Base-by-base conservation (phyloP, 257 asterid genomes). In the Plantago elongata region DNA sequence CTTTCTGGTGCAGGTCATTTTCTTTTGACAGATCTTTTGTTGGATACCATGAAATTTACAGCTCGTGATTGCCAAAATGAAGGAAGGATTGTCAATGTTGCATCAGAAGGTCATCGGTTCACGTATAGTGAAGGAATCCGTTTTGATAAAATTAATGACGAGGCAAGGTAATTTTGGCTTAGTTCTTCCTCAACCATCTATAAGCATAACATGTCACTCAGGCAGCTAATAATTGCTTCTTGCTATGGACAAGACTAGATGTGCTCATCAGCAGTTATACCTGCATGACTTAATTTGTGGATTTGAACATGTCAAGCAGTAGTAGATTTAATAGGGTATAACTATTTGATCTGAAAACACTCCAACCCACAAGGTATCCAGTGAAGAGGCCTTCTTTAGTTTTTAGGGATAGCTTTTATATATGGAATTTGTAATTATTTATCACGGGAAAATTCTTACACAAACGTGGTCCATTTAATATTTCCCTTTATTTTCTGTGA, bases 71-170 rank as follows among this genome's bases (percentile, higher is more conserved):
- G 82, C 75, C 69, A 76, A 11, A 74, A 27, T 55, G 88, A 86
- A 78, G 86, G 95, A 52, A 81, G 86, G 70, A 83, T 86, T 45
- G 72, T 86, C 29, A 81, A 68, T 54, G 73, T 86, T 64, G 72
- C 95, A 57, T 86, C 95, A 9, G 38, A 57, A 46, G 79, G 71
- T 50, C 88, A 83, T 57, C 67, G 55, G 30, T 62, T 75, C 16
- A 71, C 71, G 14, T 64, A 66, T 42, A 11, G 62, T 44, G 75
- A 81, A 74, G 88, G 88, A 50, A 79, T 81, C 48, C 62, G 66
- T 42, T 86, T 83, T 27, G 86, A 81, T 27, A 74, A 81, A 72
- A 81, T 83, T 68, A 83, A 77, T 59, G 83, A 78, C 37, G 62
- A 69, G 64, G 59, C 72, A 42, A 75, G 84, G 89, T 70, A 60